These are phyloP conservation scores for Toxicodendron radicans DNA, from an alignment of 345 rosid genomes.

Conservation along the genomic window DNA sequence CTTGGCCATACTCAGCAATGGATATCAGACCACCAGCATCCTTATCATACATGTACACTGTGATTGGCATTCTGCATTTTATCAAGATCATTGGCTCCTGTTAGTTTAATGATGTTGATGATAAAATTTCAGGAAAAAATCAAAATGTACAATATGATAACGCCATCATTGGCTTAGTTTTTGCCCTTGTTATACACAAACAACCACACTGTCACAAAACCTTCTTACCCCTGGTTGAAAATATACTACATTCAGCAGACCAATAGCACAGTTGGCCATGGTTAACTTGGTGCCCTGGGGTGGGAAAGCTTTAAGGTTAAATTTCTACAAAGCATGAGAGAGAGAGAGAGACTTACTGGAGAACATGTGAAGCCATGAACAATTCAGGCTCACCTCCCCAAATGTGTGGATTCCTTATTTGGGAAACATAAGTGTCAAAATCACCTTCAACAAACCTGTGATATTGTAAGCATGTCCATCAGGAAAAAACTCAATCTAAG, in stretches of 20 bases:
- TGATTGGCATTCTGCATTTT: conserved; percentile 79
- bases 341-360: conserved; percentile 40
- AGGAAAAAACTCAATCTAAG: neutral
- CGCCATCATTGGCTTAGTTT: neutral
- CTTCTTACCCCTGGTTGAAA: neutral
- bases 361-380: conserved; percentile 96
- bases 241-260: neutral
- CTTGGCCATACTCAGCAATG: conserved; percentile 91
- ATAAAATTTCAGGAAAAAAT: no score
- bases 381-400: conserved; percentile 99
- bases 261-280: neutral
- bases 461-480: conserved; percentile 14
- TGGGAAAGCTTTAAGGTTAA: neutral
- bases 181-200: neutral
- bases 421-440: conserved; percentile 72
- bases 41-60: conserved; percentile 73
- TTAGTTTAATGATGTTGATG: neutral
- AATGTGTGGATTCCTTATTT: conserved; percentile 78
- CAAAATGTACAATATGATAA: neutral
- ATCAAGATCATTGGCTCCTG: conserved; percentile 9
- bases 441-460: conserved; percentile 96
- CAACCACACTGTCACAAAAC: neutral
- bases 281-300: neutral
- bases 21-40: conserved; percentile 73
- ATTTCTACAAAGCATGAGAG: neutral